These are phyloP conservation scores for Kazachstania martiniae DNA, from an alignment of 805 yeast genomes.

Conservation along the genomic window DNA sequence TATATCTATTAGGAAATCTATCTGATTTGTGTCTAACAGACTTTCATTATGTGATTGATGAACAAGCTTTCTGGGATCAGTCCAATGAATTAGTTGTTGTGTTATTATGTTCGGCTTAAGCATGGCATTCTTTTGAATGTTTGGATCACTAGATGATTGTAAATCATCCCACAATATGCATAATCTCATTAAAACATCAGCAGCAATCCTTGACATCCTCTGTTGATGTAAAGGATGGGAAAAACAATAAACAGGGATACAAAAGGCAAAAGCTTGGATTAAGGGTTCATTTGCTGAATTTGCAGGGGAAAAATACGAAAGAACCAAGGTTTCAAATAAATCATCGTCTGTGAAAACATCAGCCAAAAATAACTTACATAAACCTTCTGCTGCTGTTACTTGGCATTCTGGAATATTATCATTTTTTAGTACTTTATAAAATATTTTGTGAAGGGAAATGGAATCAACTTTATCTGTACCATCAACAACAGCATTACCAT, in stretches of 20 bases:
- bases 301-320: constrained; percentile 65
- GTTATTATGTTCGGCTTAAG: constrained; percentile 41
- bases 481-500: constrained; percentile 61
- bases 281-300: constrained; percentile 54
- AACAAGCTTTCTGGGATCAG: constrained; percentile 64
- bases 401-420: constrained; percentile 54
- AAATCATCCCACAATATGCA: constrained; percentile 35
- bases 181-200: constrained; percentile 54
- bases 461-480: constrained; percentile 54
- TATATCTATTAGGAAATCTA: constrained; percentile 45
- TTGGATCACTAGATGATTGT: constrained; percentile 27
- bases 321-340: constrained; percentile 56
- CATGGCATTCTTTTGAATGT: constrained; percentile 15
- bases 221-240: constrained; percentile 66
- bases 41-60: constrained; percentile 35
- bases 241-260: constrained; percentile 79
- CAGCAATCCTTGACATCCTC: constrained; percentile 49
- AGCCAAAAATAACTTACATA: constrained; percentile 71
- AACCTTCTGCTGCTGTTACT: constrained; percentile 74
- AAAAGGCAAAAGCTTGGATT: constrained; percentile 72
- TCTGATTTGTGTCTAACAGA: too few relatives aligned
- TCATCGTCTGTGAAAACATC: constrained; percentile 64
- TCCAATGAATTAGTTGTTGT: constrained; percentile 74
- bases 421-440: constrained; percentile 53
- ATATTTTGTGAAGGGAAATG: constrained; percentile 53